A percentile compares a stretch with the other conserved stretches of the same genome.
These are phyloP conservation scores for Psilocybe tampanensis DNA, from an alignment of 768 basidiomycete genomes.

Conservation along the genomic window DNA sequence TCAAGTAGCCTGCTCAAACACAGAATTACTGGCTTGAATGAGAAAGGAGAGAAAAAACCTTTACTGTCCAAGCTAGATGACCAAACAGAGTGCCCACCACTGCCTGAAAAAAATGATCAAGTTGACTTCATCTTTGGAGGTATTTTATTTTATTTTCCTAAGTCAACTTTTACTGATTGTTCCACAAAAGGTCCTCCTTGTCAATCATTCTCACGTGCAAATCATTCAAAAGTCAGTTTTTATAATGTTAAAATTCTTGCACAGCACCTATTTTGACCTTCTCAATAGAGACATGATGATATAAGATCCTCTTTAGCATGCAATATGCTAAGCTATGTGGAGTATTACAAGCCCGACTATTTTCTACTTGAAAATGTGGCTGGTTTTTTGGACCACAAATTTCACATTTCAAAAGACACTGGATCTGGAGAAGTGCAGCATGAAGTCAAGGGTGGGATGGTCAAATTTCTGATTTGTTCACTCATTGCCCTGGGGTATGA, in stretches of 20 bases:
- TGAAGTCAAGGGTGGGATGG: slow-evolving; percentile 55
- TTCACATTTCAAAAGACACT: slow-evolving; percentile 36
- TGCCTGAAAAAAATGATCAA: slow-evolving; percentile 61
- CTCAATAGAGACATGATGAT: slow-evolving; percentile 67
- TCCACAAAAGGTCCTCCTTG: slow-evolving; percentile 65
- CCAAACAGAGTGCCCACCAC: slow-evolving; percentile 31
- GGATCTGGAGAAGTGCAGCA: slow-evolving; percentile 29
- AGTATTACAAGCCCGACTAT: slow-evolving; percentile 62
- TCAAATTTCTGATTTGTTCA: slow-evolving; percentile 66
- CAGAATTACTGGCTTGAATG: slow-evolving; percentile 46
- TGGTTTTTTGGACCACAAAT: slow-evolving; percentile 56
- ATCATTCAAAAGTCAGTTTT: slow-evolving; percentile 53
- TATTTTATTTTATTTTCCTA: slow-evolving; percentile 25
- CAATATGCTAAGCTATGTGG: slow-evolving; percentile 73
- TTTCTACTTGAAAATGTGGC: slow-evolving; percentile 76
- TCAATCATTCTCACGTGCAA: slow-evolving; percentile 70
- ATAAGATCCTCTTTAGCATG: slow-evolving; percentile 65
- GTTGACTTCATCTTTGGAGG: slow-evolving; percentile 79
- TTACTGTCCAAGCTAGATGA: slow-evolving; percentile 45
- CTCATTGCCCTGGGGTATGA: slow-evolving; percentile 67
- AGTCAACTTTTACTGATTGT: not conserved
- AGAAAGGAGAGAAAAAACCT: slow-evolving; percentile 40
- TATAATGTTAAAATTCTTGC: not conserved
- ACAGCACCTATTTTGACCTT: no score
- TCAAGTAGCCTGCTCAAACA: slow-evolving; percentile 61